Percentiles rank a stretch among this genome's conserved stretches.
These are phyloP conservation scores for Phyllosticta citrichinensis DNA, from an alignment of 2,329 filamentous ascomycete genomes.

Conservation along the genomic window DNA sequence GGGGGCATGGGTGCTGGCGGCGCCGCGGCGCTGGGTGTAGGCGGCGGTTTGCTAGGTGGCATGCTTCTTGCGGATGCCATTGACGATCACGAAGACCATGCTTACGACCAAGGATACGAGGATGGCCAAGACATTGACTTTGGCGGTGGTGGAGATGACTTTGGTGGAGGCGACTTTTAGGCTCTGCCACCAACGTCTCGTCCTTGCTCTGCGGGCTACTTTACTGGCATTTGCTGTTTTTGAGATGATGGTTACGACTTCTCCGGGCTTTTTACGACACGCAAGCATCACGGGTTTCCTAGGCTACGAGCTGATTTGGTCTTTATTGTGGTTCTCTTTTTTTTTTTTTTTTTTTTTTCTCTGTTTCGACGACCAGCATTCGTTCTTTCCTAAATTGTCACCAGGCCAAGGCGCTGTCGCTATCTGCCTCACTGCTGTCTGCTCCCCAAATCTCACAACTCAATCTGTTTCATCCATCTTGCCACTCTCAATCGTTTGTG, in stretches of 20 bases:
- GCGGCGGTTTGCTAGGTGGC: conserved; percentile 73
- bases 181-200: neutral
- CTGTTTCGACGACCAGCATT: no score
- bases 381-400: no score
- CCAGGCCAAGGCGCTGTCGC: no score
- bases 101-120: conserved; percentile 11
- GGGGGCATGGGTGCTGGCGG: conserved; percentile 59
- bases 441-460: no score
- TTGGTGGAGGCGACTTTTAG: conserved; percentile 20
- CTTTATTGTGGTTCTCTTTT: neutral
- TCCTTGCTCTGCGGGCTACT: neutral
- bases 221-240: neutral
- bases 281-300: neutral
- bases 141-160: conserved; percentile 19
- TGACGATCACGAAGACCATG: conserved; percentile 32
- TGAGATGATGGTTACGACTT: neutral
- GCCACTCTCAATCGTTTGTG: no score
- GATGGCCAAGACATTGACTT: conserved; percentile 18
- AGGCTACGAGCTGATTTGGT: neutral
- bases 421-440: no score
- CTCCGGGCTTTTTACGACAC: neutral
- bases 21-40: conserved; percentile 66
- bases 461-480: no score
- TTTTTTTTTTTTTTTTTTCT: neutral
- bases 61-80: conserved; percentile 60